Percentiles rank a stretch among this genome's conserved stretches.
phyloP scores from a whole-genome alignment of 805 yeast species.

The Kodamaea lidongshanica region DNA sequence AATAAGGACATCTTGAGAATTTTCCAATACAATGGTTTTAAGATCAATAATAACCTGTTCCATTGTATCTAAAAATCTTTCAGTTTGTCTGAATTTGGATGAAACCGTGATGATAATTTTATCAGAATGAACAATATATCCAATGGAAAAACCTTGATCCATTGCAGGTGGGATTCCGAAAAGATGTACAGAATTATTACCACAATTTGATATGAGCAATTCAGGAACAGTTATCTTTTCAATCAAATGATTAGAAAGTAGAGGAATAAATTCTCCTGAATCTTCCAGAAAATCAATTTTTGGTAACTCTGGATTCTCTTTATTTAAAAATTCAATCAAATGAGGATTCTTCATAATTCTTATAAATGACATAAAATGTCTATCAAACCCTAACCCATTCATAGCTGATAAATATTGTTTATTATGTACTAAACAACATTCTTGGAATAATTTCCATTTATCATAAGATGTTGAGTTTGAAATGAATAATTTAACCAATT shows the following conservation, averaged over 20 bases:
- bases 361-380: constrained; percentile 61
- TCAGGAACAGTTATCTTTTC: constrained; percentile 33
- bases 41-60: constrained; percentile 56
- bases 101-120: constrained; percentile 75
- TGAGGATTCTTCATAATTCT: constrained; percentile 47
- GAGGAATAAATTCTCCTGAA: constrained; percentile 19
- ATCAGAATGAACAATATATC: constrained; percentile 78
- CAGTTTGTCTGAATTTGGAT: constrained; percentile 84
- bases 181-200: constrained; percentile 78
- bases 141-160: constrained; percentile 89
- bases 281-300: constrained; percentile 18
- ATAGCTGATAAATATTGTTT: constrained; percentile 45
- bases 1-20: constrained; percentile 24
- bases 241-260: constrained; percentile 28
- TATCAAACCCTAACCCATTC: constrained; percentile 63
- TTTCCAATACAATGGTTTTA: constrained; percentile 41
- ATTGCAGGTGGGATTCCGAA: constrained; percentile 92
- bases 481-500: constrained; percentile 57
- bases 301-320: constrained; percentile 40
- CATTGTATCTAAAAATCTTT: constrained; percentile 65
- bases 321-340: constrained; percentile 31
- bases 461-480: constrained; percentile 43
- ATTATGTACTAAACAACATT: constrained; percentile 49
- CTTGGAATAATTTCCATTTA: constrained; percentile 47
- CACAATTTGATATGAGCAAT: constrained; percentile 64